phyloP scores from a whole-genome alignment of 2,329 filamentous ascomycete species.

The Sclerotinia spermophila region DNA sequence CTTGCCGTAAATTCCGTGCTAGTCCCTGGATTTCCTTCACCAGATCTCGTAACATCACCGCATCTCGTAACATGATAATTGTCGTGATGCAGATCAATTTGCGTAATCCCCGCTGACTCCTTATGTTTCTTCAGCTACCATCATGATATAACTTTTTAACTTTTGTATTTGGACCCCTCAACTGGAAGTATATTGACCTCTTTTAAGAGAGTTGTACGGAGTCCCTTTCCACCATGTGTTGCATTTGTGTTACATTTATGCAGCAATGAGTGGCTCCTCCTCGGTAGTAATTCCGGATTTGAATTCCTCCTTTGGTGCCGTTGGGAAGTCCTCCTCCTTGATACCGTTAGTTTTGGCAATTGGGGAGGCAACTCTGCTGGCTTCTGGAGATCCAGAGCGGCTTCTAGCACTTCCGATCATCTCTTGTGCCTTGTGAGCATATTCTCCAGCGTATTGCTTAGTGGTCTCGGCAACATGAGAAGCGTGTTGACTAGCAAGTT shows the following conservation, averaged over 20 bases:
- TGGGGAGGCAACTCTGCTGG: constrained; percentile 24
- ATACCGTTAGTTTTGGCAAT: constrained; percentile 22
- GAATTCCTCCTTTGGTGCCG: constrained; percentile 36
- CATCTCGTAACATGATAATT: background rate
- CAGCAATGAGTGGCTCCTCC: constrained; percentile 31
- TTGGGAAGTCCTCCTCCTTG: constrained; percentile 35
- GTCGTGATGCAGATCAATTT: background rate
- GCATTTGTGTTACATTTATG: constrained; percentile 23
- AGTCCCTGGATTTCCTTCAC: constrained; percentile 1
- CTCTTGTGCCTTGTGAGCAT: constrained; percentile 64
- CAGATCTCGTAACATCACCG: background rate
- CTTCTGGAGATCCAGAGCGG: constrained; percentile 32
- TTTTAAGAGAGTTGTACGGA: background rate
- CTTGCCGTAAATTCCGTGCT: background rate
- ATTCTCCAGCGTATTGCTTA: constrained; percentile 66
- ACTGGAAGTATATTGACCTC: constrained; percentile 4
- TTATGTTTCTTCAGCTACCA: background rate
- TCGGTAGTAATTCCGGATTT: constrained; percentile 26
- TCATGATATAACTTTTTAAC: background rate
- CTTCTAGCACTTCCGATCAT: constrained; percentile 46
- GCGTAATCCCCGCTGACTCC: background rate
- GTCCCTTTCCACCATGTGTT: background rate
- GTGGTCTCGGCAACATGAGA: constrained; percentile 58
- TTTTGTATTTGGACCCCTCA: background rate
- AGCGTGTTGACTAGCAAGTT: constrained; percentile 61